phyloP scores from a whole-genome alignment of 2,329 filamentous ascomycete species.

The Hypoxylon sp. region DNA sequence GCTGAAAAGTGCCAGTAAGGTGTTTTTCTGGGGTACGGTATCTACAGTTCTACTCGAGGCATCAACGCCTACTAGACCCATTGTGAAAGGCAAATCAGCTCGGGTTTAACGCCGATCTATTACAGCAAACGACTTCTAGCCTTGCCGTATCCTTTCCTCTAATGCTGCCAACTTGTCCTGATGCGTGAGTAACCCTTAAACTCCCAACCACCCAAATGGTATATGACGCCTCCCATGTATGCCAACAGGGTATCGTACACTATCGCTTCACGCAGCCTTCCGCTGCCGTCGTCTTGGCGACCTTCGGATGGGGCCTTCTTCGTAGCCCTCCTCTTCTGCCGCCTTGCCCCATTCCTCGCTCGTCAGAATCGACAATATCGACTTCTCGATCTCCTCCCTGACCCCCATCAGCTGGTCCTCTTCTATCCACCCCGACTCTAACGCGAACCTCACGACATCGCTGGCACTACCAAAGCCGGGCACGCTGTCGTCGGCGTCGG shows the following conservation, averaged over 20 bases:
- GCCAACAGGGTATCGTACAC: constrained; percentile 2
- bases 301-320: constrained; percentile 34
- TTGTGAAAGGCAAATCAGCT: too few relatives aligned
- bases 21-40: too few relatives aligned
- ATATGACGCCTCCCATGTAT: too few relatives aligned
- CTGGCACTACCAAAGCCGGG: constrained; percentile 63
- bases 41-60: too few relatives aligned
- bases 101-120: too few relatives aligned
- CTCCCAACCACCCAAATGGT: neutral
- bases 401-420: constrained; percentile 59
- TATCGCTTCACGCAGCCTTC: constrained; percentile 8
- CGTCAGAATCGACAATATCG: constrained; percentile 44
- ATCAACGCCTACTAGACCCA: too few relatives aligned
- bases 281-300: constrained; percentile 38
- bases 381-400: constrained; percentile 44
- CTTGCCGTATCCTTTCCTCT: neutral
- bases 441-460: constrained; percentile 64
- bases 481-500: constrained; percentile 55
- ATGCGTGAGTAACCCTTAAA: neutral
- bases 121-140: neutral
- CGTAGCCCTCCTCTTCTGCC: constrained; percentile 6
- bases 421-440: constrained; percentile 65
- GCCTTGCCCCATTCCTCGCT: constrained; percentile 24
- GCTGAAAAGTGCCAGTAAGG: too few relatives aligned
- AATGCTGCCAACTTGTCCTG: neutral